Base-by-base conservation (phyloP, 2,329 filamentous ascomycete species). In the Metarhizium robertsii region DNA sequence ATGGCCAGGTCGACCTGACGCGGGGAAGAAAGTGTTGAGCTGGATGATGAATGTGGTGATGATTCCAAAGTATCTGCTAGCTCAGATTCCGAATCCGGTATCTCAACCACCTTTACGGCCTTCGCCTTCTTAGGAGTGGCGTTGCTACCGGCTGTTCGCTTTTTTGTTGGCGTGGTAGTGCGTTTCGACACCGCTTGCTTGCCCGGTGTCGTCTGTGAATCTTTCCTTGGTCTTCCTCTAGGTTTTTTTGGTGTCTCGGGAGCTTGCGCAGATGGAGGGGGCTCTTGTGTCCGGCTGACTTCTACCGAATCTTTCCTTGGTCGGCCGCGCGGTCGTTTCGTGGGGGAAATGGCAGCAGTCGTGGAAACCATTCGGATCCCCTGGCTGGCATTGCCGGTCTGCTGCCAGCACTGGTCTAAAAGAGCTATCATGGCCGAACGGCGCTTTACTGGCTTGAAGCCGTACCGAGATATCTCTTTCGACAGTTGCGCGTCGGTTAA, bases 361-460 rank as follows among this genome's bases (percentile, higher is more conserved):
- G 42, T 49, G 42, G 53, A 10, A 42, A 20, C 29, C 48, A 38
- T 45, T 43, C 46, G 58, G 40, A 60, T 59, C 11, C 52, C 52
- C 45, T 62, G 59, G 4, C 52, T 55, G 3, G 59, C 52, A 13
- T 65, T 62, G 20, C 77, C 70, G 65, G 83, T 83, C 56, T 81
- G 83, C 60, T 79, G 71, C 86, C 87, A 91, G 66, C 88, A 91
- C 63, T 84, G 80, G 53, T 87, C 74, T 13, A 92, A 72, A 11
- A 90, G 69, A 1, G 81, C 74, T 58, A 92, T 84, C 85, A 89
- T 90, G 8, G 82, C 81, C 51, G 79, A 75, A 18, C 88, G 78
- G 55, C 75, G 81, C 65, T 85, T 88, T 34, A 91, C 73, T 1
- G 84, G 74, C 65, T 91, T 92, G 69, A 92, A 91, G 0, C 86